Conservation (phyloP, 129 eudicot species). For the Flaveria brownii region DNA sequence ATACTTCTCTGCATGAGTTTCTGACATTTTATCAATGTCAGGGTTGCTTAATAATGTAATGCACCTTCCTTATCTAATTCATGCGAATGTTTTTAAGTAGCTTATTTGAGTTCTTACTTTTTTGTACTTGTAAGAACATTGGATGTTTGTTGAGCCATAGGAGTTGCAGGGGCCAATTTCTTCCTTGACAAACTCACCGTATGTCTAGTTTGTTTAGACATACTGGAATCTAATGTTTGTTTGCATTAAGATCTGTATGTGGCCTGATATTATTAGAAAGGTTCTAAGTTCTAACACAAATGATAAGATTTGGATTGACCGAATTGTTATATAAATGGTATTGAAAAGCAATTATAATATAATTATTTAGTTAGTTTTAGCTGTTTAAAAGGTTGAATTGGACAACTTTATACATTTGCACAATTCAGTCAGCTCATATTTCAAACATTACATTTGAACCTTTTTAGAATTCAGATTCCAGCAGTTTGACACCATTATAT, state of each 20-base stretch:
- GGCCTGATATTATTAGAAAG: too few species aligned
- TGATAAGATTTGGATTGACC: too few species aligned
- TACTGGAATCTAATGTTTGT: too few species aligned
- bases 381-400: neutral
- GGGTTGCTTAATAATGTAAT: constrained; percentile 80
- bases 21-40: constrained; percentile 72
- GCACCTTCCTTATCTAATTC: constrained; percentile 16
- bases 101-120: neutral
- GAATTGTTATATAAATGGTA: too few species aligned
- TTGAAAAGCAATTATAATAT: neutral
- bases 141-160: neutral
- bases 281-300: too few species aligned
- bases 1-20: constrained; percentile 59
- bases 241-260: too few species aligned
- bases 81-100: neutral
- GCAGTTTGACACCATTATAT: neutral
- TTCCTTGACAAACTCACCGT: neutral
- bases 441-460: neutral
- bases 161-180: neutral
- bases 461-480: neutral
- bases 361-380: neutral
- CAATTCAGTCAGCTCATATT: neutral
- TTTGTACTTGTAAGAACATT: neutral
- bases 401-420: neutral
- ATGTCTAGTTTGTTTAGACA: neutral